Conservation (phyloP, 176 grass and related monocot genomes). For the Oryza nivara region DNA sequence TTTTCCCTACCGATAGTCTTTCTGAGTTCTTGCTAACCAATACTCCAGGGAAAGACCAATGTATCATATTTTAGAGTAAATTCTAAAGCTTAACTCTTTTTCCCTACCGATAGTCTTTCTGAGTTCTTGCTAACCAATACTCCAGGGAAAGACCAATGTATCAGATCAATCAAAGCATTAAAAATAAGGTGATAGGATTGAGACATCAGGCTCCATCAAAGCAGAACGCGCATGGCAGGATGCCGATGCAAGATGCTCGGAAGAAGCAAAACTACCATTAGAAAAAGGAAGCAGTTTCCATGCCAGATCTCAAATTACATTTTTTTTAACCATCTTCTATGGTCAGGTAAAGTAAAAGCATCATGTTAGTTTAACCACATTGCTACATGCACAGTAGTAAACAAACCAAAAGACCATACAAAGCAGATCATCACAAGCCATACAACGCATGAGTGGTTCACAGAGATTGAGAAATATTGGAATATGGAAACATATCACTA, state of each 20-base stretch:
- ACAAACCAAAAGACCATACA: conserved; percentile 23
- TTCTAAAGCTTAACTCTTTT: background rate
- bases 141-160: background rate
- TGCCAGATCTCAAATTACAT: conserved; percentile 46
- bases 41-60: background rate
- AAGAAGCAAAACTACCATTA: conserved; percentile 42
- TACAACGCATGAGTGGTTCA: background rate
- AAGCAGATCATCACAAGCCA: background rate
- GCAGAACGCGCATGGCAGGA: background rate
- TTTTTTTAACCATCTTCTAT: conserved; percentile 36
- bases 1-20: background rate
- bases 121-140: background rate
- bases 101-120: background rate
- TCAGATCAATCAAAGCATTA: background rate
- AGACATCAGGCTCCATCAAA: conserved; percentile 5
- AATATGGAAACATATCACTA: background rate
- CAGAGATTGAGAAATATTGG: background rate
- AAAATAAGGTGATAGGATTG: background rate
- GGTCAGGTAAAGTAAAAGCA: conserved; percentile 29
- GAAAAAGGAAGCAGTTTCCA: conserved; percentile 63
- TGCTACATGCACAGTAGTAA: conserved; percentile 22
- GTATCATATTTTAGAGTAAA: too few relatives aligned
- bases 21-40: background rate
- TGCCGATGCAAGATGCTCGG: conserved; percentile 29
- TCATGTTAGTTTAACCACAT: conserved; percentile 10